Evolutionary conservation across 208 protist genomes (phyloP).

Genomic region (Leishmania braziliensis): DNA sequence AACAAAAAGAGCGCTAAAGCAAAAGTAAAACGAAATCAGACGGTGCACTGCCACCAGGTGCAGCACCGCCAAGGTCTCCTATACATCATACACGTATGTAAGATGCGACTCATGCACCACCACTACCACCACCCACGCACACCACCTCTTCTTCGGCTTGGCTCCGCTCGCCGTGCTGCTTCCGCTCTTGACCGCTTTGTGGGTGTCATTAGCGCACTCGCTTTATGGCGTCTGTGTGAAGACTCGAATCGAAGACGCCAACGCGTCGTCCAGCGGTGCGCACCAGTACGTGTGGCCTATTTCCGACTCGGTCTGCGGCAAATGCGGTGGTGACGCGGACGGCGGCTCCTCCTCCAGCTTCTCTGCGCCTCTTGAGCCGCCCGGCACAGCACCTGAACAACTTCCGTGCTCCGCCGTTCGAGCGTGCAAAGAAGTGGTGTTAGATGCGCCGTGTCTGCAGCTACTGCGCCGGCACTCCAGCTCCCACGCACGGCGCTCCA

Average conservation of each 20-base stretch:
- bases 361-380: background rate
- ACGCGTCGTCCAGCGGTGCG: constrained; percentile 8
- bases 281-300: constrained; percentile 24
- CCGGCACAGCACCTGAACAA: background rate
- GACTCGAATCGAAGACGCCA: constrained; percentile 17
- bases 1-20: background rate
- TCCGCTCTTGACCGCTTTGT: background rate
- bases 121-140: too few species aligned
- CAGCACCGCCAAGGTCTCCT: background rate
- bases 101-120: background rate
- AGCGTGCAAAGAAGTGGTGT: constrained; percentile 5
- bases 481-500: constrained; percentile 29
- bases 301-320: background rate
- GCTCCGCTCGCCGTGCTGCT: background rate
- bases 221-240: constrained; percentile 5
- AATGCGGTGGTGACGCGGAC: background rate
- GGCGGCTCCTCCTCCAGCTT: too few species aligned
- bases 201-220: background rate
- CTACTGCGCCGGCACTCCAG: constrained; percentile 30
- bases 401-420: background rate
- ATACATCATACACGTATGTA: background rate
- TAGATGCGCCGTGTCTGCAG: background rate
- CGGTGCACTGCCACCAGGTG: background rate
- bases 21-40: background rate
- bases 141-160: background rate